A percentile compares a stretch with the other conserved stretches of the same genome.
Evolutionary conservation across 2,329 filamentous ascomycete species (phyloP).

Genomic region (Colletotrichum sp.): DNA sequence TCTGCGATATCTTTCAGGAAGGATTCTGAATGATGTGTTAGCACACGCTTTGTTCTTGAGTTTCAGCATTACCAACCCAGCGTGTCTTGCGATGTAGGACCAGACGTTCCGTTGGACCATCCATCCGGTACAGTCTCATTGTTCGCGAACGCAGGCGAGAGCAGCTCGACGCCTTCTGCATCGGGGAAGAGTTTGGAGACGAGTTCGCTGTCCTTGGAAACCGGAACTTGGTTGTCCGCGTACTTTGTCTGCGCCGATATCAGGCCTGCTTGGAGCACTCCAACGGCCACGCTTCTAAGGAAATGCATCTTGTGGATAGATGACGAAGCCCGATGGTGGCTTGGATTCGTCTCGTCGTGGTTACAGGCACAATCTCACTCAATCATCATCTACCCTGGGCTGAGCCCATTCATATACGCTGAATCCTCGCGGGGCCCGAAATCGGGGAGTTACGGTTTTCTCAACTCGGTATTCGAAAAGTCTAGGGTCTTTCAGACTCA

Average conservation of each 20-base stretch:
- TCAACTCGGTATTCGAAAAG: background rate
- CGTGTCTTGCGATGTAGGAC: slow-evolving; percentile 27
- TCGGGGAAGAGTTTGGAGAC: background rate
- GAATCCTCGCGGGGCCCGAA: background rate
- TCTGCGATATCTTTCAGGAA: slow-evolving; percentile 23
- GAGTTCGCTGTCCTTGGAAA: background rate
- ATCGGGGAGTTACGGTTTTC: too few species aligned
- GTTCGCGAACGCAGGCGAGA: slow-evolving; percentile 29
- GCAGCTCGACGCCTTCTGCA: slow-evolving; percentile 21
- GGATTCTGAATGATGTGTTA: slow-evolving; percentile 6
- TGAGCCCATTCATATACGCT: too few species aligned
- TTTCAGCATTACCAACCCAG: background rate
- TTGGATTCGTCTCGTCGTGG: background rate
- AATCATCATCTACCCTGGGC: too few species aligned
- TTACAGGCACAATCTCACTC: too few species aligned
- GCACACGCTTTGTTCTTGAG: accelerated
- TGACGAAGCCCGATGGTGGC: accelerated
- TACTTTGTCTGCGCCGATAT: background rate
- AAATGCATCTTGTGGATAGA: background rate
- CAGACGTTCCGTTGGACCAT: slow-evolving; percentile 29
- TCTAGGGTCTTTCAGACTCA: too few species aligned
- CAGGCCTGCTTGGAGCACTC: background rate
- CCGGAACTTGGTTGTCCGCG: background rate
- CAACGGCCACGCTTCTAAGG: background rate
- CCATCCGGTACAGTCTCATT: slow-evolving; percentile 23